A percentile compares a stretch with the other conserved stretches of the same genome.
phyloP scores from a whole-genome alignment of 2,329 filamentous ascomycete species.

The Scleromitrula shiraiana region DNA sequence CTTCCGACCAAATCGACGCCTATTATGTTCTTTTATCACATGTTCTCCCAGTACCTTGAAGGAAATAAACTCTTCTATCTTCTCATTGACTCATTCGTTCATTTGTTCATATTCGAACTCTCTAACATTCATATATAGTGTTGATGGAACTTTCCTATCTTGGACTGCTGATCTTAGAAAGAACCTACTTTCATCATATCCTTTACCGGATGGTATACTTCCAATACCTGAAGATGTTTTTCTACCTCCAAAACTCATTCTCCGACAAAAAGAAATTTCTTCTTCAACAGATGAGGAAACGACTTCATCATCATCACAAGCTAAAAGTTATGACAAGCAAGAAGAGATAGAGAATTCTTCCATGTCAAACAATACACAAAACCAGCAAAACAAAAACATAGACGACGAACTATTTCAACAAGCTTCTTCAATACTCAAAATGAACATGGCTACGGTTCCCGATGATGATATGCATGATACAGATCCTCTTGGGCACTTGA shows the following conservation, averaged over 20 bases:
- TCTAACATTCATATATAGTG: slow-evolving; percentile 38
- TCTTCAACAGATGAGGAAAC: neutral
- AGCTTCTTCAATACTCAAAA: neutral
- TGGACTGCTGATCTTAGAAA: slow-evolving; percentile 66
- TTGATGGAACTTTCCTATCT: slow-evolving; percentile 72
- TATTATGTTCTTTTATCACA: neutral
- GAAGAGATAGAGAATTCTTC: neutral
- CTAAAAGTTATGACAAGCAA: too few relatives aligned
- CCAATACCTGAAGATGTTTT: slow-evolving; percentile 69
- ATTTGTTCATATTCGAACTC: neutral
- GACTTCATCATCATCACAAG: too few relatives aligned
- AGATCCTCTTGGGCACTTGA: neutral
- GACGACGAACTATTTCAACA: neutral
- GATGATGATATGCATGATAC: neutral
- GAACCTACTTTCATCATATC: slow-evolving; percentile 57
- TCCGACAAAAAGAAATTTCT: neutral
- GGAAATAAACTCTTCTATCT: neutral
- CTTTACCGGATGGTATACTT: slow-evolving; percentile 55
- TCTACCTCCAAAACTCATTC: slow-evolving; percentile 53
- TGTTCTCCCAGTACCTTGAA: neutral
- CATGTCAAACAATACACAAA: too few relatives aligned
- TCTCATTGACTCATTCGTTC: neutral
- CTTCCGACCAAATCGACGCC: neutral
- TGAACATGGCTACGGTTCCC: neutral
- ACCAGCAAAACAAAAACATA: neutral